These are phyloP conservation scores for Castanea crenata DNA, from an alignment of 306 rosid species.

Conservation along the genomic window DNA sequence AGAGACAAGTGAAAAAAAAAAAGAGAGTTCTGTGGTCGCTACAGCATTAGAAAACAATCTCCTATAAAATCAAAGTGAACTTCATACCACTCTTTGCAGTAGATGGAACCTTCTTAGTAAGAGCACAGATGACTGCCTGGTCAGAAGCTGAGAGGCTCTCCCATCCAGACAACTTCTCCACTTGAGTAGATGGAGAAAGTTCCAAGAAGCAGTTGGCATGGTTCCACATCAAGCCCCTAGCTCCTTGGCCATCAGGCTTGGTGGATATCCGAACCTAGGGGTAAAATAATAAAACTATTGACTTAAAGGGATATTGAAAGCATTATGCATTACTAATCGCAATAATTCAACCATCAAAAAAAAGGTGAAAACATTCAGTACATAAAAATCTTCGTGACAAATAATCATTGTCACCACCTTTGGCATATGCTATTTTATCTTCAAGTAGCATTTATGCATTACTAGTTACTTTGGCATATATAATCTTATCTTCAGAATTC, in stretches of 20 bases:
- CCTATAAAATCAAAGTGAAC: conserved; percentile 16
- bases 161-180: conserved; percentile 88
- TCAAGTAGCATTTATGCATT: no score
- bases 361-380: neutral
- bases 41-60: conserved; percentile 18
- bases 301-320: conserved; percentile 26
- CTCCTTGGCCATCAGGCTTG: conserved; percentile 75
- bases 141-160: conserved; percentile 64
- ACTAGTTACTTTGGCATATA: neutral
- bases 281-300: conserved; percentile 14
- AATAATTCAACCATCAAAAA: neutral
- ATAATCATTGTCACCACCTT: neutral
- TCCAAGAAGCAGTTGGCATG: conserved; percentile 87
- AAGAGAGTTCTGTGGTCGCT: neutral
- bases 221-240: conserved; percentile 83
- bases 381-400: neutral
- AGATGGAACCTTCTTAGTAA: conserved; percentile 43
- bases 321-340: neutral
- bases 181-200: conserved; percentile 55
- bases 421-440: no score
- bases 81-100: conserved; percentile 46
- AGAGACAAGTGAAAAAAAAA: neutral
- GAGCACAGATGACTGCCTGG: conserved; percentile 59
- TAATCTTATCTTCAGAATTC: neutral
- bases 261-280: conserved; percentile 78